phyloP scores from a whole-genome alignment of 805 yeast species.

The Yarrowia sp. region DNA sequence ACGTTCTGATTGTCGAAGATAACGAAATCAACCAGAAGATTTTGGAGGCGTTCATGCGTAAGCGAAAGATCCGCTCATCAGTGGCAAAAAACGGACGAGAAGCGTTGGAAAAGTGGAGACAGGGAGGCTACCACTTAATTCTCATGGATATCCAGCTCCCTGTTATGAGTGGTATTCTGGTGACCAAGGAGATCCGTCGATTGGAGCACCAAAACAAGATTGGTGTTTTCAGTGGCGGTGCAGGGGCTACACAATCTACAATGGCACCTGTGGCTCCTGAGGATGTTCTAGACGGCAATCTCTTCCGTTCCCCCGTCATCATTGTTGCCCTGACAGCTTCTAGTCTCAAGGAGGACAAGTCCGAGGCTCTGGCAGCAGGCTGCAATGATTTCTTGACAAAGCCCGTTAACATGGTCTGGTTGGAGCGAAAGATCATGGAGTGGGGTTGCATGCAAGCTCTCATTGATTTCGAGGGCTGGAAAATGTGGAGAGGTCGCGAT shows the following conservation, averaged over 20 bases:
- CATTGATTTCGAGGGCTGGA: constrained; percentile 93
- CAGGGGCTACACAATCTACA: constrained; percentile 39
- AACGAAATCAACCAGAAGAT: constrained; percentile 91
- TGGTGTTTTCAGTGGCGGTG: constrained; percentile 48
- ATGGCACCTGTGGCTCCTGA: constrained; percentile 34
- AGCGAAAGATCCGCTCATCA: constrained; percentile 77
- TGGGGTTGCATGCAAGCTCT: constrained; percentile 99
- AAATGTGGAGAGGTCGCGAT: constrained; percentile 38
- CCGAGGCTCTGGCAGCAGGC: constrained; percentile 92
- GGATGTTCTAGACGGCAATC: constrained; percentile 55
- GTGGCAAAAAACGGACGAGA: constrained; percentile 93
- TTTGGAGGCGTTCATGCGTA: constrained; percentile 80
- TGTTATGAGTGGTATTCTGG: constrained; percentile 92
- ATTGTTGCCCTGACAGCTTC: constrained; percentile 96
- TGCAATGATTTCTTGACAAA: constrained; percentile 95
- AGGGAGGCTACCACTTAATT: constrained; percentile 91
- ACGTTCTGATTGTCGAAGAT: constrained; percentile 93
- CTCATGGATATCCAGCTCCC: constrained; percentile 98
- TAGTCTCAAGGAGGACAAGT: constrained; percentile 76
- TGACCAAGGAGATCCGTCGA: constrained; percentile 84
- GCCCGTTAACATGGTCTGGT: constrained; percentile 93
- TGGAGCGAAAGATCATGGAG: constrained; percentile 81
- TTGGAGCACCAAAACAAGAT: constrained; percentile 76
- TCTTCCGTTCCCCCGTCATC: constrained; percentile 92
- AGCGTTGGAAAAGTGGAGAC: constrained; percentile 91